Percentiles rank a stretch among this genome's conserved stretches.
phyloP scores from a whole-genome alignment of 768 basidiomycete genomes.

The Hypsizygus marmoreus region DNA sequence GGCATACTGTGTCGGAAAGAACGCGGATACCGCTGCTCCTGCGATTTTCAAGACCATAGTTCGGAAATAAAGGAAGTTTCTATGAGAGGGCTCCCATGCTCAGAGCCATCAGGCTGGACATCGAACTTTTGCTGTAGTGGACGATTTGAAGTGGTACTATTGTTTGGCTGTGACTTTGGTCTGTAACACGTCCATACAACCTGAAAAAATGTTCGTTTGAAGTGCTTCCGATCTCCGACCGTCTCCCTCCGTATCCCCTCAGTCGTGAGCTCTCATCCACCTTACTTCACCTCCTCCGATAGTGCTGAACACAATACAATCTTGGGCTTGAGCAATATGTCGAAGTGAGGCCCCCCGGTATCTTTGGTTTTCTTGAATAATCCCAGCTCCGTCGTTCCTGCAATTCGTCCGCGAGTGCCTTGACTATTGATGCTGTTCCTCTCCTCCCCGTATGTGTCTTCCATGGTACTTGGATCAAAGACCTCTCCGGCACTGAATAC shows the following conservation, averaged over 20 bases:
- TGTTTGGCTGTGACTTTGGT: too few species aligned
- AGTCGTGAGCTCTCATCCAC: too few species aligned
- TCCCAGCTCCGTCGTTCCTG: conserved; percentile 23
- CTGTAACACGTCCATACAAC: too few species aligned
- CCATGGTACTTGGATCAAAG: conserved; percentile 15
- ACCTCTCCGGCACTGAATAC: neutral
- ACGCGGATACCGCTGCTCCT: conserved; percentile 35
- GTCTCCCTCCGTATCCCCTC: too few species aligned
- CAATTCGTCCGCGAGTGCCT: conserved; percentile 9
- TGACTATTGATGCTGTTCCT: neutral
- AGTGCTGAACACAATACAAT: conserved; percentile 17
- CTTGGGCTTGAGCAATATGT: conserved; percentile 21
- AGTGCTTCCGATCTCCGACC: too few species aligned
- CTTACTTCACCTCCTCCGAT: too few species aligned
- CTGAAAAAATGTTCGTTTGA: too few species aligned
- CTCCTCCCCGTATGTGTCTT: conserved; percentile 16
- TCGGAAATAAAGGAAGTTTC: neutral
- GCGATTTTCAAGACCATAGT: conserved; percentile 58
- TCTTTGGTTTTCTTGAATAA: conserved; percentile 7
- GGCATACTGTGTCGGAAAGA: conserved; percentile 61
- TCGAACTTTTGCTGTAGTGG: too few species aligned
- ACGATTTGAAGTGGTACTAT: too few species aligned
- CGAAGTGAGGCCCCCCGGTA: neutral
- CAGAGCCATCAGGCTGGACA: too few species aligned
- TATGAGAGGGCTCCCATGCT: too few species aligned